Percentiles rank a stretch among this genome's conserved stretches.
phyloP scores from a whole-genome alignment of 1,284 basidiomycete species.

The Trichosporon sp. region DNA sequence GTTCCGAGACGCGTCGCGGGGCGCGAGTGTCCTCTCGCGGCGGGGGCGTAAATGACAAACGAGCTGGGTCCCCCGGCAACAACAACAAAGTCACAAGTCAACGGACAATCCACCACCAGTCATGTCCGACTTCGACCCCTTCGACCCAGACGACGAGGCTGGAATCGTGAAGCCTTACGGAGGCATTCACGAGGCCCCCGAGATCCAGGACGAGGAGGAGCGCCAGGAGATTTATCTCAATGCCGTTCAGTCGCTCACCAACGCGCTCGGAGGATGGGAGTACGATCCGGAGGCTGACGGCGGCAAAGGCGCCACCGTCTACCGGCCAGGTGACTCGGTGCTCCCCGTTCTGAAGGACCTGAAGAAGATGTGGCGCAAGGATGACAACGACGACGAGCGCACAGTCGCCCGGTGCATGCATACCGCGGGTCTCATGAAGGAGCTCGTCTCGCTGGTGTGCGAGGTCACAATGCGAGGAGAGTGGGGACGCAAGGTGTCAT shows the following conservation, averaged over 20 bases:
- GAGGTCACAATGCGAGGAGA: slow-evolving; percentile 70
- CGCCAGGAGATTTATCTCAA: slow-evolving; percentile 51
- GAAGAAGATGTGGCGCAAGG: slow-evolving; percentile 91
- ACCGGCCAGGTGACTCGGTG: slow-evolving; percentile 80
- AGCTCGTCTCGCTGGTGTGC: slow-evolving; percentile 80
- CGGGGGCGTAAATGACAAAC: neutral
- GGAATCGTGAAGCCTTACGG: slow-evolving; percentile 13
- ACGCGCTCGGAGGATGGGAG: slow-evolving; percentile 56
- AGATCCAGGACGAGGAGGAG: slow-evolving; percentile 34
- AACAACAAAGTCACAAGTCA: slow-evolving; percentile 19
- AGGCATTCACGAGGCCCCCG: slow-evolving; percentile 18
- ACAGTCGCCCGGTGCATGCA: slow-evolving; percentile 89
- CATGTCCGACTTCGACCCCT: slow-evolving; percentile 24
- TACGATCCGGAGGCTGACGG: slow-evolving; percentile 60
- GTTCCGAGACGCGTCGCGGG: slow-evolving; percentile 21
- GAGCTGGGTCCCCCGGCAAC: neutral
- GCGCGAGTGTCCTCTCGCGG: neutral
- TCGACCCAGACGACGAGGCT: slow-evolving; percentile 20
- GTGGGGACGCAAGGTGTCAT: slow-evolving; percentile 67
- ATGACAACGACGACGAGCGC: slow-evolving; percentile 90
- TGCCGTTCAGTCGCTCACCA: slow-evolving; percentile 53
- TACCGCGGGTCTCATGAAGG: slow-evolving; percentile 79
- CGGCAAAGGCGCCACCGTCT: slow-evolving; percentile 61
- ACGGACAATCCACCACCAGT: slow-evolving; percentile 1
- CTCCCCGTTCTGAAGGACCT: slow-evolving; percentile 85